Base-by-base conservation (phyloP, 805 yeast species). In the Lachancea sp. region DNA sequence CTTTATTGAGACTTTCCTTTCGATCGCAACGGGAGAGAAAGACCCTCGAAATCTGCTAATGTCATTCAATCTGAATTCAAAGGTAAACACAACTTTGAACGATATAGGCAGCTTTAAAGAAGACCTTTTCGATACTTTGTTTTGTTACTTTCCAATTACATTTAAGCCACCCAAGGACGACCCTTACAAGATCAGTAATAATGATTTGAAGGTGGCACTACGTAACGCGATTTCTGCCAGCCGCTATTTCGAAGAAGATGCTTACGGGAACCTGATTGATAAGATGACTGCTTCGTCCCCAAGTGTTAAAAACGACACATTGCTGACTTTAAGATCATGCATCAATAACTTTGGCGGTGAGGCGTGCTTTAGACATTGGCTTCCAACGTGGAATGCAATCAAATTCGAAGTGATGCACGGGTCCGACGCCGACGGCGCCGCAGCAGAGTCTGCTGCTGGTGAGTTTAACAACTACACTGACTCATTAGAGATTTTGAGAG, bases 61-160 rank as follows among this genome's bases (percentile, higher is more conserved):
- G 1, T 84, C 95, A 1, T 86, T 91, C 54, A 60, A 69, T 3
- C 57, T 88, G 36, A 78, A 81, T 51, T 52, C 62, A 11, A 35
- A 43, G 4, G 74, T 90, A 12, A 55, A 54, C 2, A 67, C 79
- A 22, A 50, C 60, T 13, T 48, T 56, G 10, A 59, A 70, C 3
- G 65, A 69, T 2, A 69, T 77, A 41, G 52, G 63, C 35, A 60
- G 63, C n/a, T 67, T 62, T 56, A 58, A 75, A 27, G 82, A 83
- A 52, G 87, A 85, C 9, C 62, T 93, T 48, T 95, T 90, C 60
- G 99, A 93, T 60, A 78, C 85, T 30, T 72, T 87, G 34, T 95
- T 91, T 60, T 93, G 99, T 64, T 93, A 93, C 67, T 93, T 91
- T 68, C 99, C 99, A 11, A 90, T 93, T 36, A 85, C 96, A 1